These are phyloP conservation scores for Podospora australis DNA, from an alignment of 495 filamentous ascomycete species.

Conservation along the genomic window DNA sequence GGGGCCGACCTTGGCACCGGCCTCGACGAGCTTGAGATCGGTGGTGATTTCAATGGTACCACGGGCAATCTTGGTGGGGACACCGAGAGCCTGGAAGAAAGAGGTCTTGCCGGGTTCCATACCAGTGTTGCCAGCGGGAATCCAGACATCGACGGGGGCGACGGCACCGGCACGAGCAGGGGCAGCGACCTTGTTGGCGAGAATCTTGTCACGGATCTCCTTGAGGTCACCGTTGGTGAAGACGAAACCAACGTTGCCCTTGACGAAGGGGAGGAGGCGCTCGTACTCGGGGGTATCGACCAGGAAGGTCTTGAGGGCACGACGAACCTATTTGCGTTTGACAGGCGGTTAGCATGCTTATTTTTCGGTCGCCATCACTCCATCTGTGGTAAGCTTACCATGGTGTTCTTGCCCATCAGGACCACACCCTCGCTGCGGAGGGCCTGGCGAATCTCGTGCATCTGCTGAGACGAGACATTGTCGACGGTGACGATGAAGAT, in stretches of 20 bases:
- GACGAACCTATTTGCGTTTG: conserved; percentile 59
- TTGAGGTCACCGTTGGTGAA: conserved; percentile 98
- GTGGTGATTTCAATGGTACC: conserved; percentile 99
- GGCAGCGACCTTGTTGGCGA: conserved; percentile 93
- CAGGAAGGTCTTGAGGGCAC: conserved; percentile 94
- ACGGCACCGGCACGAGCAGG: conserved; percentile 95
- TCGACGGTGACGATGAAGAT: conserved; percentile 97
- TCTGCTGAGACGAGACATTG: conserved; percentile 99
- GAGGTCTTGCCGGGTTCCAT: conserved; percentile 99
- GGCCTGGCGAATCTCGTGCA: conserved; percentile 96
- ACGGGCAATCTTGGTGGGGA: conserved; percentile 99
- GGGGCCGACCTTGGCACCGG: conserved; percentile 87
- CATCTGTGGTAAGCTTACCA: too few relatives aligned
- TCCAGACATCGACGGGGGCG: conserved; percentile 81
- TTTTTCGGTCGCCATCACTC: neutral
- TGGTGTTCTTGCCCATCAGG: conserved; percentile 99
- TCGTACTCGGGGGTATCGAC: conserved; percentile 90
- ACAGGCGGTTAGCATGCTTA: neutral
- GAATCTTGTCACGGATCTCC: conserved; percentile 83
- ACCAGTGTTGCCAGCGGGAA: conserved; percentile 97
- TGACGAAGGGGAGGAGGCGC: conserved; percentile 90
- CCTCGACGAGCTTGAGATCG: conserved; percentile 96
- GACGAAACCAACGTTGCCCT: conserved; percentile 97
- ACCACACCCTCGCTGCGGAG: conserved; percentile 87
- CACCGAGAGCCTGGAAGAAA: conserved; percentile 99